phyloP scores from a whole-genome alignment of 805 yeast genomes.

The Lipomyces japonicus region DNA sequence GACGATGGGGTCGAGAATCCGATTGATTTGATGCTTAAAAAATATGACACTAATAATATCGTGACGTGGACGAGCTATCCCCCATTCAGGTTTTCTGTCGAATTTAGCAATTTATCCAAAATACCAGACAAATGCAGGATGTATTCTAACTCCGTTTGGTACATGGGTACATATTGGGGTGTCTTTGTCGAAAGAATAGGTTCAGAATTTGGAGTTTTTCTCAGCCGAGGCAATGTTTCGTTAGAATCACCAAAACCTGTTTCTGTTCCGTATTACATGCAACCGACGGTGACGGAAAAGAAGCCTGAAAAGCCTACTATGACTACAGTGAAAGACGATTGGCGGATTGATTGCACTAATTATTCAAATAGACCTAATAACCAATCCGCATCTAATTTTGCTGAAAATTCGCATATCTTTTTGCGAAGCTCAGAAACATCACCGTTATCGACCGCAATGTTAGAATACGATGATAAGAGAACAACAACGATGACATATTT shows the following conservation, averaged over 20 bases:
- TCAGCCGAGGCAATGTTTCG: slow-evolving; percentile 55
- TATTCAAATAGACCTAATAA: too few species aligned
- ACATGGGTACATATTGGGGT: slow-evolving; percentile 60
- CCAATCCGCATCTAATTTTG: too few species aligned
- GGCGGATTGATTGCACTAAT: too few species aligned
- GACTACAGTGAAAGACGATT: too few species aligned
- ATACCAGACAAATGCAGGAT: slow-evolving; percentile 48
- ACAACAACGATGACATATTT: slow-evolving; percentile 48
- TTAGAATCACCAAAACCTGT: too few species aligned
- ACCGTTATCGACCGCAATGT: not conserved
- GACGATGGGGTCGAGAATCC: too few species aligned
- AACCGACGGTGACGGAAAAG: too few species aligned
- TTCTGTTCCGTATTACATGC: too few species aligned
- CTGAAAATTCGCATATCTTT: too few species aligned
- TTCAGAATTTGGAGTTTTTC: slow-evolving; percentile 54
- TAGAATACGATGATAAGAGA: slow-evolving; percentile 46
- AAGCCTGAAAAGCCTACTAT: too few species aligned
- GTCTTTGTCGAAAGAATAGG: slow-evolving; percentile 49
- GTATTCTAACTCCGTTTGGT: slow-evolving; percentile 53
- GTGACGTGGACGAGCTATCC: slow-evolving; percentile 42
- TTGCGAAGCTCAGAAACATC: too few species aligned
- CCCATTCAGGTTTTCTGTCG: slow-evolving; percentile 53
- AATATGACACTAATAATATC: slow-evolving; percentile 1
- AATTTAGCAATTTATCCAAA: slow-evolving; percentile 48
- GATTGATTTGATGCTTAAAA: not conserved